phyloP scores from a whole-genome alignment of 2,329 filamentous ascomycete genomes.

The Colletotrichum neosansevieriae region DNA sequence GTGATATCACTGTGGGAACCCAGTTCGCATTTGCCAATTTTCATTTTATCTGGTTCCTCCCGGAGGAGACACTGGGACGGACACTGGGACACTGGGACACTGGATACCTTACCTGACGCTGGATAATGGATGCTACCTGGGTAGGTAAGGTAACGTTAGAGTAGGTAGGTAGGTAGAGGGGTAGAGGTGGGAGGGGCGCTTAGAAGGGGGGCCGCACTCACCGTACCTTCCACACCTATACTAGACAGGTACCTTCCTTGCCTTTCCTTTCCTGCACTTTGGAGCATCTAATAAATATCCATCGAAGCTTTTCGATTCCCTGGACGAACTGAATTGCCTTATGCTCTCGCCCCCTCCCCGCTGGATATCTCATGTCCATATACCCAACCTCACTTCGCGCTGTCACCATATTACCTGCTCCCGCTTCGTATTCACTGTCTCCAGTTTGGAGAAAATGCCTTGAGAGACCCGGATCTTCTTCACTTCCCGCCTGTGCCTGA shows the following conservation, averaged over 20 bases:
- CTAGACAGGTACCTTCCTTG: too few relatives aligned
- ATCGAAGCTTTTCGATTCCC: too few relatives aligned
- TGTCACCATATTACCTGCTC: background rate
- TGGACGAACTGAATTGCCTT: background rate
- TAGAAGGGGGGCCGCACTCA: background rate
- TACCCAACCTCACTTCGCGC: too few relatives aligned
- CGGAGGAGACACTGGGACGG: conserved; percentile 9
- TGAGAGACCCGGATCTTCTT: too few relatives aligned
- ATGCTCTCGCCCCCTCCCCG: too few relatives aligned
- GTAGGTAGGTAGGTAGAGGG: background rate
- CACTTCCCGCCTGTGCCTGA: conserved; percentile 5
- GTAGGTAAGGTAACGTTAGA: too few relatives aligned
- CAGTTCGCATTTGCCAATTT: conserved; percentile 40
- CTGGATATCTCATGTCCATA: too few relatives aligned
- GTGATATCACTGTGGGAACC: conserved; percentile 41
- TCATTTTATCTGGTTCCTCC: conserved; percentile 38
- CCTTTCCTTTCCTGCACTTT: too few relatives aligned
- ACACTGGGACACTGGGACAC: too few relatives aligned
- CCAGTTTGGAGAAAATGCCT: conserved; percentile 5
- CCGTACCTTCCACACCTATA: too few relatives aligned
- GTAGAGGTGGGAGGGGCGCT: conserved; percentile 8
- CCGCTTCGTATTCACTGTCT: conserved; percentile 21
- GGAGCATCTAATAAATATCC: too few relatives aligned
- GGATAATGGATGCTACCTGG: too few relatives aligned
- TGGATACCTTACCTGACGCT: background rate